Conservation (phyloP, 2,329 filamentous ascomycete species). For the Ophiocordyceps polyrhachis-furcata region DNA sequence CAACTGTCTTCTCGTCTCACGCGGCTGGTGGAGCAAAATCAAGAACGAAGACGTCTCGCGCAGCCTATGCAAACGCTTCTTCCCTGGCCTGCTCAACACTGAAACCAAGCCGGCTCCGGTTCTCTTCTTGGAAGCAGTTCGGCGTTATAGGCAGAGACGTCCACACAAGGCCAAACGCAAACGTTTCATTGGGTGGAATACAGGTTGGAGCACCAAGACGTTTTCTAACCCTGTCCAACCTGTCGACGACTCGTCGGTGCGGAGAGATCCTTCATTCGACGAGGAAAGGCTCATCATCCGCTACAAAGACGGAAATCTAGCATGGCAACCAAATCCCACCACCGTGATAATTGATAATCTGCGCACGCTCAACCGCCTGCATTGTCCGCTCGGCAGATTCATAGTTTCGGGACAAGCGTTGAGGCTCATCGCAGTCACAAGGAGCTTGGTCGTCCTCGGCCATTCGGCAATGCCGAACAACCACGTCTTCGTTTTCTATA, state of each 20-base stretch:
- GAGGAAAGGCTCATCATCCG: conserved; percentile 6
- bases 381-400: conserved; percentile 5
- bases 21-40: conserved; percentile 10
- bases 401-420: too few species aligned
- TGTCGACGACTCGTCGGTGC: not conserved
- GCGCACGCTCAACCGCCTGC: conserved; percentile 4
- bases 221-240: not conserved
- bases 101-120: not conserved
- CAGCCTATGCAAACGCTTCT: conserved; percentile 8
- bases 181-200: conserved; percentile 5
- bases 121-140: conserved; percentile 5
- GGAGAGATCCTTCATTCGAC: not conserved
- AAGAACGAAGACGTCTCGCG: conserved; percentile 6
- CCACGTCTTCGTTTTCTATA: too few species aligned
- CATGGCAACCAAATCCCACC: conserved; percentile 8
- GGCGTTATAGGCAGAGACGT: conserved; percentile 4
- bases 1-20: conserved; percentile 9
- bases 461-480: not conserved
- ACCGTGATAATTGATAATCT: conserved; percentile 10
- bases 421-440: conserved; percentile 6
- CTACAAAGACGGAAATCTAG: conserved; percentile 6
- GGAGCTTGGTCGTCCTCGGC: not conserved
- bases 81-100: conserved; percentile 7
- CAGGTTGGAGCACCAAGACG: conserved; percentile 2
- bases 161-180: not conserved